These are phyloP conservation scores for Tilletia indica DNA, from an alignment of 1,284 basidiomycete genomes.

Conservation along the genomic window DNA sequence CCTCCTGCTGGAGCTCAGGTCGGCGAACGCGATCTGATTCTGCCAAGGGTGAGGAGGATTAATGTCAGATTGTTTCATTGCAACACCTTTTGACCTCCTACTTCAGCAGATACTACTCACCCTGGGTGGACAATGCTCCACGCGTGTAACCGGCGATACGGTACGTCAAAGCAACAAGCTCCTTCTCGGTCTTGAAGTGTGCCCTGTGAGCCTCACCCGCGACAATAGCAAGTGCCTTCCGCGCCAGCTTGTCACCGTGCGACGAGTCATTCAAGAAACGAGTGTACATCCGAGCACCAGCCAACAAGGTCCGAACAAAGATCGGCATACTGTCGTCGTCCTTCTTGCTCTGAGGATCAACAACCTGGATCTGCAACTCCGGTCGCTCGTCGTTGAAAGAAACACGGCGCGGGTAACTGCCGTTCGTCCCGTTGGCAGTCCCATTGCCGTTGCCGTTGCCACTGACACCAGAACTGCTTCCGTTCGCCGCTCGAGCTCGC, in stretches of 20 bases:
- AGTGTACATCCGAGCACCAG: slow-evolving; percentile 38
- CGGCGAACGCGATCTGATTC: slow-evolving; percentile 70
- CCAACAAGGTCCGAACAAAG: slow-evolving; percentile 40
- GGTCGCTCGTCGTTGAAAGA: neutral
- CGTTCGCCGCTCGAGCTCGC: neutral
- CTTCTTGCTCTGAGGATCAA: slow-evolving; percentile 20
- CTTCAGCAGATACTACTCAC: slow-evolving; percentile 11
- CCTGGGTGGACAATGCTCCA: slow-evolving; percentile 30
- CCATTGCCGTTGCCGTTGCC: slow-evolving; percentile 2
- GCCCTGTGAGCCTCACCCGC: slow-evolving; percentile 24
- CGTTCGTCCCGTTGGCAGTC: slow-evolving; percentile 8
- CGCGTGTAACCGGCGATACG: slow-evolving; percentile 37
- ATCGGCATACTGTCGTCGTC: slow-evolving; percentile 29
- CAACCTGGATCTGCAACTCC: neutral
- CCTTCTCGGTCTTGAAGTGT: slow-evolving; percentile 7
- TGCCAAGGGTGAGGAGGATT: slow-evolving; percentile 47
- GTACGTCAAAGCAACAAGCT: slow-evolving; percentile 33
- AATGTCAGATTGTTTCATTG: neutral
- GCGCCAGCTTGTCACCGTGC: slow-evolving; percentile 36
- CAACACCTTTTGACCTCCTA: no score
- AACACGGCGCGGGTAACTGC: neutral
- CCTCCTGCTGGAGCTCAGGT: slow-evolving; percentile 63
- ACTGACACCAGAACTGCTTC: neutral
- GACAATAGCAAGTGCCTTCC: slow-evolving; percentile 35
- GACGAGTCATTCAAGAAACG: slow-evolving; percentile 34